phyloP scores from a whole-genome alignment of 768 basidiomycete species.

The Gyrodon lividus region DNA sequence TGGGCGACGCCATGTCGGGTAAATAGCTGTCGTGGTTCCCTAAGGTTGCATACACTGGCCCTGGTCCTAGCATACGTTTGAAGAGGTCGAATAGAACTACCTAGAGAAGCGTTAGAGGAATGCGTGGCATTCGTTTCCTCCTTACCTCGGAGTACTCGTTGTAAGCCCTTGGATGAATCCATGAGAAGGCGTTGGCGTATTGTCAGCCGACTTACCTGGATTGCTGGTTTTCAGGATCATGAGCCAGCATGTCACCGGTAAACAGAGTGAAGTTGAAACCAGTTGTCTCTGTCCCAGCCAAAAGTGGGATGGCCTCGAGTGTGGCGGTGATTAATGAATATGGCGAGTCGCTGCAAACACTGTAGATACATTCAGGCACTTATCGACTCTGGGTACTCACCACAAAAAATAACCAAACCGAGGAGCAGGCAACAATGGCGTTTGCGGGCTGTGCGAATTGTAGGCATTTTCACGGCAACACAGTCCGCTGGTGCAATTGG shows the following conservation, averaged over 20 bases:
- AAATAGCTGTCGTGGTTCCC: slow-evolving; percentile 78
- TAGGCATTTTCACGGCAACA: slow-evolving; percentile 62
- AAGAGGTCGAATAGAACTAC: slow-evolving; percentile 66
- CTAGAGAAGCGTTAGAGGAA: slow-evolving; percentile 33
- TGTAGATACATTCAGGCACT: background rate
- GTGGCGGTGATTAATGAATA: slow-evolving; percentile 57
- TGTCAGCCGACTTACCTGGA: slow-evolving; percentile 44
- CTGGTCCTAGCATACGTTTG: slow-evolving; percentile 56
- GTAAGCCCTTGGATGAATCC: slow-evolving; percentile 43
- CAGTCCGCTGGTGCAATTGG: slow-evolving; percentile 63
- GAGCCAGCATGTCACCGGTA: slow-evolving; percentile 74
- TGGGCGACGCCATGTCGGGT: slow-evolving; percentile 57
- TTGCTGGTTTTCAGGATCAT: slow-evolving; percentile 64
- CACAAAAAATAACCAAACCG: slow-evolving; percentile 66
- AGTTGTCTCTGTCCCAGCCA: slow-evolving; percentile 57
- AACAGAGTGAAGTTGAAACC: slow-evolving; percentile 67
- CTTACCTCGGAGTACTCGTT: slow-evolving; percentile 61
- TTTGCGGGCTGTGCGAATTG: slow-evolving; percentile 51
- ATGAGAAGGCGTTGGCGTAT: background rate
- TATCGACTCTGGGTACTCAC: slow-evolving; percentile 27
- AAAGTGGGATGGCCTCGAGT: slow-evolving; percentile 63
- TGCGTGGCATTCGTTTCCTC: background rate
- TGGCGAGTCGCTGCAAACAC: slow-evolving; percentile 54
- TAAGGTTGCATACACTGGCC: slow-evolving; percentile 72
- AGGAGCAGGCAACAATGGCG: slow-evolving; percentile 56